Evolutionary conservation across 1,284 basidiomycete species (phyloP), one percentile per base, ranked within the genome.

Genomic region (Fomitopsis betulina): DNA sequence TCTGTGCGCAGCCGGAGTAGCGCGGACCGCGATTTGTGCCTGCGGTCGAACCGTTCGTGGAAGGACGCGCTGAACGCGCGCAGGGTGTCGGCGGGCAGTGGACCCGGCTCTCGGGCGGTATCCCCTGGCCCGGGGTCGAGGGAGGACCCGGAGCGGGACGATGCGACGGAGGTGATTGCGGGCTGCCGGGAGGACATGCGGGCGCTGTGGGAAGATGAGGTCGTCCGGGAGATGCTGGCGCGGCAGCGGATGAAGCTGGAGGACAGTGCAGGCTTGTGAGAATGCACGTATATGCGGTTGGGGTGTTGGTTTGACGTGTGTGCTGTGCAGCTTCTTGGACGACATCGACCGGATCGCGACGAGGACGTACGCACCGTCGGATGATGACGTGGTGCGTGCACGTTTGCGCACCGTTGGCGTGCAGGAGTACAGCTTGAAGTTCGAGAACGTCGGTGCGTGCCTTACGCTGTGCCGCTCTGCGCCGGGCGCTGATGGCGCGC

Each of bases 221-320:
- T 79, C 13, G 79, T 91, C 3, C 76, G 77, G 54, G 80, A 84
- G 60, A 74, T 86, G 67, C 68, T 91, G 53, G 67, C 63, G 42
- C 69, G 79, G 49, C 75, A 79, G 40, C 83, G 79, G 60, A 68
- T 79, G 17, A 73, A 79, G 61, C 68, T 88, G 39, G 84, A 87
- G 64, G 87, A 89, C 62, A 74, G 79, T 7, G 80, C 87, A 32
- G 86, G 86, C 33, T 90, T 89, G 89, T 90, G 67, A 73, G 87
- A 78, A n/a, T 39, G 55, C 33, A 2, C 33, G 50, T 17, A 21
- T 15, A n/a, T 27, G 19, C 21, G 17, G n/a, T 19, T 27, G 35
- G 2, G 45, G 23, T 15, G 39, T 8, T n/a, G 39, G 39, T 7
- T n/a, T 25, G 15, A 23, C 15, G 45, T 8, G 32, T 50, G 35